Conservation (phyloP, 441 rosid genomes). For the Biscutella auriculata region DNA sequence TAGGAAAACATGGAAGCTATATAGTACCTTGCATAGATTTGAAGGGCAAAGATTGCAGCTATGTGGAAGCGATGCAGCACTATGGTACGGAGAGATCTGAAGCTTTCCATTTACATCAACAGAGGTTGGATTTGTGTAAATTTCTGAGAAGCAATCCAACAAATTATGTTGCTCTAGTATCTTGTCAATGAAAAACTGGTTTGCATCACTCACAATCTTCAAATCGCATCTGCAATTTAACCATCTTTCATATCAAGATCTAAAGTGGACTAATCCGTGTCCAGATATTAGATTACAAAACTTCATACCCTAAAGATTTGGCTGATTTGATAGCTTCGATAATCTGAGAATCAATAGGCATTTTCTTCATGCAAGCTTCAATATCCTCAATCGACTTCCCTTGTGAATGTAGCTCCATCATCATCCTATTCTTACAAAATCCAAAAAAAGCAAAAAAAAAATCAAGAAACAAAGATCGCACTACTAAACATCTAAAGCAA, state of each 20-base stretch:
- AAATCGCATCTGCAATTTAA: constrained; percentile 53
- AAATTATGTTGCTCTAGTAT: constrained; percentile 56
- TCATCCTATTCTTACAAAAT: constrained; percentile 61
- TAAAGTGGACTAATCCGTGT: not conserved
- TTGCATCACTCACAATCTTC: constrained; percentile 77
- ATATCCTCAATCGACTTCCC: constrained; percentile 56
- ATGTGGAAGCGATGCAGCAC: constrained; percentile 34
- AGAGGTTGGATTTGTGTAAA: constrained; percentile 44
- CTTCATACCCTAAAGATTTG: constrained; percentile 41
- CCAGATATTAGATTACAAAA: not conserved
- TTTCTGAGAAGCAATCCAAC: constrained; percentile 55
- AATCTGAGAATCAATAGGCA: constrained; percentile 37
- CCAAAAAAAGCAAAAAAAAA: not conserved
- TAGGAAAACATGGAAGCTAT: not conserved
- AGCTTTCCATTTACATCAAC: constrained; percentile 48
- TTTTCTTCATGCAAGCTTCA: constrained; percentile 39
- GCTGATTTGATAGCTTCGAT: constrained; percentile 48
- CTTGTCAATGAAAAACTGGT: constrained; percentile 63
- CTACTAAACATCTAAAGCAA: too few relatives aligned
- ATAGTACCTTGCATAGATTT: constrained; percentile 66
- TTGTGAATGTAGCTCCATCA: constrained; percentile 65
- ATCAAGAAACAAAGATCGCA: not conserved
- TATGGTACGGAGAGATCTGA: constrained; percentile 49
- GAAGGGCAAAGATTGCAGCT: constrained; percentile 55
- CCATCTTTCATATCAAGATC: not conserved